phyloP scores from a whole-genome alignment of 73 alveolate species.

The Uronychia binucleata region DNA sequence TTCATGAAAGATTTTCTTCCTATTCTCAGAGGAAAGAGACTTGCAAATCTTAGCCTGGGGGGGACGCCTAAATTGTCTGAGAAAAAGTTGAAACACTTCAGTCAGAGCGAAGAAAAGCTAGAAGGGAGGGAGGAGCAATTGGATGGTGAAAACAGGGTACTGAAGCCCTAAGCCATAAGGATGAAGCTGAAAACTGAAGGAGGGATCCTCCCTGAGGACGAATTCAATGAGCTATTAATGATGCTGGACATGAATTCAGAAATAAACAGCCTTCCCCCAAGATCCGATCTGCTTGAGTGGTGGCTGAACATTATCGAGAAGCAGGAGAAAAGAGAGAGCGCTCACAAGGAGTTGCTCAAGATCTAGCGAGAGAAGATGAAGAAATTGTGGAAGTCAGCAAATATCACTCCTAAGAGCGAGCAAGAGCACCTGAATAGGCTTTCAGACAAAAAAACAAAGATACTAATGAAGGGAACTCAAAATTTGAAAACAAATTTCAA shows the following conservation, averaged over 20 bases:
- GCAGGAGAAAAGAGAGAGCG: background rate
- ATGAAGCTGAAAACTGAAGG: background rate
- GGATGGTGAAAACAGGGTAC: background rate
- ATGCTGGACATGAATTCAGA: background rate
- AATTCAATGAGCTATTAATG: background rate
- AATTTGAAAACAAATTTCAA: too few species aligned
- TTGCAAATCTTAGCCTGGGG: too few species aligned
- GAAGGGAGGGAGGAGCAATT: too few species aligned
- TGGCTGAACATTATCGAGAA: background rate
- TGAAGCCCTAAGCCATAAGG: background rate
- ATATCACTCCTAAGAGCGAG: too few species aligned
- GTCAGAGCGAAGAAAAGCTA: too few species aligned
- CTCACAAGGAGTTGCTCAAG: background rate
- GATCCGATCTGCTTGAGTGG: background rate
- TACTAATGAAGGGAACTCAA: too few species aligned
- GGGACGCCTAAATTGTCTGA: too few species aligned
- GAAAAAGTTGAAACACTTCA: too few species aligned
- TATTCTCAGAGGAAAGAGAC: background rate
- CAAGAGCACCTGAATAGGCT: too few species aligned
- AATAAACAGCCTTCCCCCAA: background rate
- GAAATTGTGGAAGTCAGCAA: too few species aligned
- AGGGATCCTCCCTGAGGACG: background rate
- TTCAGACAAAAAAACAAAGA: too few species aligned
- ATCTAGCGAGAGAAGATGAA: too few species aligned
- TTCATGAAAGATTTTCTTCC: background rate